A percentile compares a stretch with the other conserved stretches of the same genome.
phyloP scores from a whole-genome alignment of 305 asterid species.

The Fraxinus angustifolia region DNA sequence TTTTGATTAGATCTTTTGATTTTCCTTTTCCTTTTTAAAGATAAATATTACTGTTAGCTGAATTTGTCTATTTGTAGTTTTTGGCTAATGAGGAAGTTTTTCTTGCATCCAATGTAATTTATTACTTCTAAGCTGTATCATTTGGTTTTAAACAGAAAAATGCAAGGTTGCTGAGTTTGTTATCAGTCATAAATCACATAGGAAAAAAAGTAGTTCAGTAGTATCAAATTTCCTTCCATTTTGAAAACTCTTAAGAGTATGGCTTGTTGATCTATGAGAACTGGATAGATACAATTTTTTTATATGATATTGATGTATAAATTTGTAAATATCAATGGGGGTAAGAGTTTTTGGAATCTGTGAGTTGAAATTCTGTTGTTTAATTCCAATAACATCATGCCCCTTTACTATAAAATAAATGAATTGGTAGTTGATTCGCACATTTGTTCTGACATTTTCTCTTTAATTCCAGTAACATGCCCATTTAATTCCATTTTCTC shows the following conservation, averaged over 20 bases:
- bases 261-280: neutral
- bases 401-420: neutral
- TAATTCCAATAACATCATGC: neutral
- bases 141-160: neutral
- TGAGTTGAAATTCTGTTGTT: neutral
- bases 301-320: neutral
- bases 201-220: neutral
- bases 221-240: neutral
- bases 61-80: neutral
- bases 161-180: neutral
- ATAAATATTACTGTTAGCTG: no score
- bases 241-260: neutral
- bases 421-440: neutral
- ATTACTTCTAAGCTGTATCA: neutral
- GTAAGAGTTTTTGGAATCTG: neutral
- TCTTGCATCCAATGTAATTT: neutral
- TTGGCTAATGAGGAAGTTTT: neutral
- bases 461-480: no score
- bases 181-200: neutral
- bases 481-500: neutral
- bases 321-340: neutral
- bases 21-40: no score
- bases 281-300: neutral
- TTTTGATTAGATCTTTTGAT: no score
- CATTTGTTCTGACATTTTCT: neutral